phyloP scores from a whole-genome alignment of 192 early-diverging fungal genomes.

The Chytriomyces confervae region DNA sequence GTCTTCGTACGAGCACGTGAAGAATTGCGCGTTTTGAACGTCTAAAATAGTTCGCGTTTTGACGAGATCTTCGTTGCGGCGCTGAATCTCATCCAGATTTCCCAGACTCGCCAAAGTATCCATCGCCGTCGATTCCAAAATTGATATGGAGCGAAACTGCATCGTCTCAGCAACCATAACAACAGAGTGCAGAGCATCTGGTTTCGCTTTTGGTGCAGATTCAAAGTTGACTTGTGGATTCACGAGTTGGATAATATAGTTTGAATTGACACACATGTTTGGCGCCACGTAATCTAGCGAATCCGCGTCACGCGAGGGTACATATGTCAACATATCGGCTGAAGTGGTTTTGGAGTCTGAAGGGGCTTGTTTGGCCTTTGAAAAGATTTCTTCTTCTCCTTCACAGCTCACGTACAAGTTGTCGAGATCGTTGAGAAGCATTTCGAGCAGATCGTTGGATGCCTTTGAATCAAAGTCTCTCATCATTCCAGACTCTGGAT shows the following conservation, averaged over 20 bases:
- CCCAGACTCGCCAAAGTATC: neutral
- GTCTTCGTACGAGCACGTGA: constrained; percentile 44
- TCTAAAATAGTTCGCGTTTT: constrained; percentile 67
- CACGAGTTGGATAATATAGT: constrained; percentile 65
- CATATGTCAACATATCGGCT: constrained; percentile 39
- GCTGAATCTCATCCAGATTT: constrained; percentile 50
- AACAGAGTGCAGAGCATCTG: constrained; percentile 53
- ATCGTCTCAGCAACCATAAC: constrained; percentile 67
- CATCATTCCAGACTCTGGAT: constrained; percentile 16
- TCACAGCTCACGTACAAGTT: constrained; percentile 21
- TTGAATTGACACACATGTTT: constrained; percentile 59
- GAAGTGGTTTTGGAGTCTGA: constrained; percentile 21
- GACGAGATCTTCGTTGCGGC: constrained; percentile 59
- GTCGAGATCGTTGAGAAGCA: constrained; percentile 15
- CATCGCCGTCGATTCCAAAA: constrained; percentile 55
- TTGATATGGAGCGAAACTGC: constrained; percentile 59
- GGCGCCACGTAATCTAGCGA: constrained; percentile 62
- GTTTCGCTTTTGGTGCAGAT: constrained; percentile 47
- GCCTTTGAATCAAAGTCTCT: constrained; percentile 15
- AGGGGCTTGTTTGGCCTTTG: neutral
- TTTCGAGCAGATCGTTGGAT: constrained; percentile 16
- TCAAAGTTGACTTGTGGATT: constrained; percentile 79
- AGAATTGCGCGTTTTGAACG: constrained; percentile 71
- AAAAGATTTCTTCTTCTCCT: neutral
- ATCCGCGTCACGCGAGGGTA: constrained; percentile 49